Base-by-base conservation (phyloP, 345 rosid genomes). In the Physaria fendleri region DNA sequence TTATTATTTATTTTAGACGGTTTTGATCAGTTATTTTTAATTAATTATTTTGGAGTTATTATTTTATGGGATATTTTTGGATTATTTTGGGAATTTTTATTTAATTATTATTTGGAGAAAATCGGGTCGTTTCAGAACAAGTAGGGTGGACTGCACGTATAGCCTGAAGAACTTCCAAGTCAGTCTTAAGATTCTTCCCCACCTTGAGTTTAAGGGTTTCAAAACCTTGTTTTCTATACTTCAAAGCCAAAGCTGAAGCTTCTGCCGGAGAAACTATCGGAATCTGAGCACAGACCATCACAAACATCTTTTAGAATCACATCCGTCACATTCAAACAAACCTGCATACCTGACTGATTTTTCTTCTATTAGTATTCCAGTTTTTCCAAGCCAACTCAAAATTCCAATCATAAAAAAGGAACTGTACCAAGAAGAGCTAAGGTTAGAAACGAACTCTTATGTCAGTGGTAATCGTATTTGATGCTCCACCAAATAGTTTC, bases 161-260 rank as follows among this genome's bases (percentile, higher is more conserved):
- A 11, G 97, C 96, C 73, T 75, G 90, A 51, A 92, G 85, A 72
- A 84, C 93, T 62, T 92, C 71, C 15, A 88, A 74, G 74, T 88
- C 98, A 22, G 83, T 71, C 66, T 73, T 62, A 30, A 88, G 80
- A 53, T 88, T 76, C 80, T 82, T 92, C 58, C 98, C 97, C 49
- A 92, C 95, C 77, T 88, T 92, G 32, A 92, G 88, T 84, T 92
- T 92, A 79, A 92, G 75, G 46, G 85, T 88, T 56, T 80, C 63
- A 74, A 92, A 88, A 45, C 96, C 96, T 71, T 74, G 82, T 66
- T 74, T 71, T 41, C 65, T 58, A 73, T 88, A 92, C 59, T 84
- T 85, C 21, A 66, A 67, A 62, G 95, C 98, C 76, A 92, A 78
- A 44, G 61, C 74, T 13, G 87, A 81, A 34, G 95, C 98, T 74